Evolutionary conservation across 1,284 basidiomycete species (phyloP).

Genomic region (Blastosporella zonata): DNA sequence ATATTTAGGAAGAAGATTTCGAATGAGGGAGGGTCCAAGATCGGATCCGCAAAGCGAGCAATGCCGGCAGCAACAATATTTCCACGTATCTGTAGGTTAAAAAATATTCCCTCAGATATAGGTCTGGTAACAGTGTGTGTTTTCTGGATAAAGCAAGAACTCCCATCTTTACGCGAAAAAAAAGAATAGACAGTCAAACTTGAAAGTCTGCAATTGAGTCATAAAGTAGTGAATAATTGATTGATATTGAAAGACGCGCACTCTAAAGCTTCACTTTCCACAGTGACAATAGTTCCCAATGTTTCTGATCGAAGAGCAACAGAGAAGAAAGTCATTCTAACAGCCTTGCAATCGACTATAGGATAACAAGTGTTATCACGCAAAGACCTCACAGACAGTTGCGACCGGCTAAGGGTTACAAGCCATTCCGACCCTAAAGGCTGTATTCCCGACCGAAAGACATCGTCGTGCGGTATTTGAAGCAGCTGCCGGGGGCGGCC

Average conservation of each 20-base stretch:
- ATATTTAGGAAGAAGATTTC: constrained; percentile 37
- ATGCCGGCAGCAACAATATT: constrained; percentile 33
- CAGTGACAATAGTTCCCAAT: constrained; percentile 31
- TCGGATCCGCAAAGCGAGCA: constrained; percentile 24
- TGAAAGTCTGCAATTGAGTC: constrained; percentile 1
- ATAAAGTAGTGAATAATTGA: background rate
- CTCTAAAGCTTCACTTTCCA: constrained; percentile 14
- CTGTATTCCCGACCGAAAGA: constrained; percentile 42
- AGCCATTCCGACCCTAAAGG: constrained; percentile 46
- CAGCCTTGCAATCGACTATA: constrained; percentile 33
- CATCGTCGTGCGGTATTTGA: constrained; percentile 34
- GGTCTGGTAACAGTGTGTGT: constrained; percentile 16
- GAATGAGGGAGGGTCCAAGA: constrained; percentile 29
- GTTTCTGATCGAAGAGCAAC: constrained; percentile 21
- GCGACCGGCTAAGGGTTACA: constrained; percentile 39
- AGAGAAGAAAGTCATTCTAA: constrained; percentile 32
- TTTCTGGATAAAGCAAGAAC: constrained; percentile 6
- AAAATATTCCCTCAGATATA: constrained; percentile 21
- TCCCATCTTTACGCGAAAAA: background rate
- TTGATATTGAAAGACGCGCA: background rate
- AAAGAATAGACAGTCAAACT: constrained; percentile 18
- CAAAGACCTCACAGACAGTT: constrained; percentile 41
- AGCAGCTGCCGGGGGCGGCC: constrained; percentile 34
- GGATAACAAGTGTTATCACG: constrained; percentile 28
- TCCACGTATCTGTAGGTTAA: constrained; percentile 27